Percentiles rank a stretch among this genome's conserved stretches.
phyloP scores from a whole-genome alignment of 768 basidiomycete species.

The Tylopilus intermedius region DNA sequence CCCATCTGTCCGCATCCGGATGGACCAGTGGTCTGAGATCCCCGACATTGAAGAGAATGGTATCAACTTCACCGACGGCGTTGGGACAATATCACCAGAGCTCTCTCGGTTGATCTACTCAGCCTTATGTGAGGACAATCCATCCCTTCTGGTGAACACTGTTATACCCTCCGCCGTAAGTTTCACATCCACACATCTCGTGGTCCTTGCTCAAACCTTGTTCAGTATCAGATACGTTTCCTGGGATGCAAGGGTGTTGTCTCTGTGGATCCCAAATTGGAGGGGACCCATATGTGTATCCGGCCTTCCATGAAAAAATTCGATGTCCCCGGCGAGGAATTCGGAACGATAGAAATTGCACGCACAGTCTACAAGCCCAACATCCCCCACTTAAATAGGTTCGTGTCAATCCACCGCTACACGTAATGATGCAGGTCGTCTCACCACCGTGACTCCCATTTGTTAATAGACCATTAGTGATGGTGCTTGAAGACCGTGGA shows the following conservation, averaged over 20 bases:
- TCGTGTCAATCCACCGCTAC: conserved; percentile 29
- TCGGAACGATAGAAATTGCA: conserved; percentile 71
- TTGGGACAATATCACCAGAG: conserved; percentile 67
- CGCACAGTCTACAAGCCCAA: conserved; percentile 57
- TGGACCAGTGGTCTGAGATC: conserved; percentile 59
- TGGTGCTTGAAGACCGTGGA: conserved; percentile 74
- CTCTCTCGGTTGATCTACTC: conserved; percentile 59
- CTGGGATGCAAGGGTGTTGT: conserved; percentile 83
- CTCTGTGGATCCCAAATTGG: conserved; percentile 50
- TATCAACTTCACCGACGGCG: conserved; percentile 68
- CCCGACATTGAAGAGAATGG: conserved; percentile 46
- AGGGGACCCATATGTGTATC: conserved; percentile 62
- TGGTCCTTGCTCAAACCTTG: background rate
- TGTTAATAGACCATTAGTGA: conserved; percentile 58
- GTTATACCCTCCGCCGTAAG: conserved; percentile 60
- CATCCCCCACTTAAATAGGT: conserved; percentile 71
- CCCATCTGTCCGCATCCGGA: conserved; percentile 54
- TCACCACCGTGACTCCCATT: background rate
- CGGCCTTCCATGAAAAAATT: conserved; percentile 78
- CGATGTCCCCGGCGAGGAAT: conserved; percentile 40
- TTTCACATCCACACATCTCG: conserved; percentile 1
- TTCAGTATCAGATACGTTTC: conserved; percentile 77
- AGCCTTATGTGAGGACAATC: conserved; percentile 43
- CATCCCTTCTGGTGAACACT: conserved; percentile 28
- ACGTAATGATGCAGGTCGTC: too few relatives aligned